A percentile compares a stretch with the other conserved stretches of the same genome.
Conservation (phyloP, 2,329 filamentous ascomycete genomes). For the Calonectria fujianensis region DNA sequence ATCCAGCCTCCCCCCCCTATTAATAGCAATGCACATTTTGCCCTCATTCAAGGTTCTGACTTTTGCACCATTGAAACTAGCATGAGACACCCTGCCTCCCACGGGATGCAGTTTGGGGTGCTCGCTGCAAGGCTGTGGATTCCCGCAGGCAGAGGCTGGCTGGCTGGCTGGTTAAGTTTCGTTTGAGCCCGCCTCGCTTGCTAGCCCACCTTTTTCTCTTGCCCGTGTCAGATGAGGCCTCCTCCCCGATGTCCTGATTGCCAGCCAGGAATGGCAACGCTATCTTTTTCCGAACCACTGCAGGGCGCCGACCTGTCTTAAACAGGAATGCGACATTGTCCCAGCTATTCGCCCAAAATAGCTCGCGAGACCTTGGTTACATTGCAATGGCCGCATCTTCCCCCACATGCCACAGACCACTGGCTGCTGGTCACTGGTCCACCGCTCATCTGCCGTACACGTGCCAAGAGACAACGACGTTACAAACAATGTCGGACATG, state of each 20-base stretch:
- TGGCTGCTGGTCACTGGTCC: conserved; percentile 1
- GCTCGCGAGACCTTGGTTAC: conserved; percentile 30
- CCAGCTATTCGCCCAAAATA: conserved; percentile 34
- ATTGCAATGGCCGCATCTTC: conserved; percentile 11
- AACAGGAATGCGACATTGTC: conserved; percentile 27
- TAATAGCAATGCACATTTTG: conserved; percentile 35
- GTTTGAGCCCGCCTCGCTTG: conserved; percentile 39
- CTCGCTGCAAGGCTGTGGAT: conserved; percentile 50
- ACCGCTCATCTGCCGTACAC: conserved; percentile 13
- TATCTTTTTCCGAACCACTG: conserved; percentile 13
- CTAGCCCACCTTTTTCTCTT: conserved; percentile 37
- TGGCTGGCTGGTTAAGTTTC: conserved; percentile 27
- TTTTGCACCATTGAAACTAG: conserved; percentile 33
- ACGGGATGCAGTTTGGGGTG: conserved; percentile 30
- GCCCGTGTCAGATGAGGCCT: conserved; percentile 49
- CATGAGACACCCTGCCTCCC: conserved; percentile 39
- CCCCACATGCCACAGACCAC: neutral
- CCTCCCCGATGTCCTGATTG: conserved; percentile 28
- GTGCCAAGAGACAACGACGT: conserved; percentile 20
- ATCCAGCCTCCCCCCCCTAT: conserved; percentile 34
- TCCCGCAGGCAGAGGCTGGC: conserved; percentile 13
- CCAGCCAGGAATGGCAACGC: conserved; percentile 20
- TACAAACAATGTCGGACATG: conserved; percentile 36
- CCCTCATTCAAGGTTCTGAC: conserved; percentile 41
- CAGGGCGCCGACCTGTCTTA: conserved; percentile 9